Conservation (phyloP, 345 rosid genomes). For the Gossypium bickii region DNA sequence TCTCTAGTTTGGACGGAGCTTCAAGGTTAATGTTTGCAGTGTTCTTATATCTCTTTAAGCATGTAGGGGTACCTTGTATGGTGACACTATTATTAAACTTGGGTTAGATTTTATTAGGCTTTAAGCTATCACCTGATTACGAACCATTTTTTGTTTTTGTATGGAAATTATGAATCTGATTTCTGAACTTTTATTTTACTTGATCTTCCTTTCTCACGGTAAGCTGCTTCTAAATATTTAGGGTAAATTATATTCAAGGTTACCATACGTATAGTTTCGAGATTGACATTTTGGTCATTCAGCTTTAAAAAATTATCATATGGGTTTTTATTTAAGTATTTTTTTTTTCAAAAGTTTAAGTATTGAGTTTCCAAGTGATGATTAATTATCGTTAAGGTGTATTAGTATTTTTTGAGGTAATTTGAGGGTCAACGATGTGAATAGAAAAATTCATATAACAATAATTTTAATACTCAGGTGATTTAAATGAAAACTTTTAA, state of each 20-base stretch:
- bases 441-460: no score
- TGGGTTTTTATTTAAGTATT: no score
- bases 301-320: no score
- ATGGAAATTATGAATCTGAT: not conserved
- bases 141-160: not conserved
- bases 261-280: no score
- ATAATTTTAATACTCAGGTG: no score
- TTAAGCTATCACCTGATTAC: not conserved
- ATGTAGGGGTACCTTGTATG: not conserved
- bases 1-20: not conserved
- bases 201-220: not conserved
- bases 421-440: no score
- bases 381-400: accelerated
- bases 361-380: no score
- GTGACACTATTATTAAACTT: not conserved
- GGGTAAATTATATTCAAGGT: not conserved
- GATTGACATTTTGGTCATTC: no score
- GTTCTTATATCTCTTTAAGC: not conserved
- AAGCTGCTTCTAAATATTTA: not conserved
- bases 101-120: not conserved
- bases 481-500: no score
- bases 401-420: no score
- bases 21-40: not conserved
- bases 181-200: not conserved
- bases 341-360: no score